These are phyloP conservation scores for Imleria badia DNA, from an alignment of 768 basidiomycete species.

Conservation along the genomic window DNA sequence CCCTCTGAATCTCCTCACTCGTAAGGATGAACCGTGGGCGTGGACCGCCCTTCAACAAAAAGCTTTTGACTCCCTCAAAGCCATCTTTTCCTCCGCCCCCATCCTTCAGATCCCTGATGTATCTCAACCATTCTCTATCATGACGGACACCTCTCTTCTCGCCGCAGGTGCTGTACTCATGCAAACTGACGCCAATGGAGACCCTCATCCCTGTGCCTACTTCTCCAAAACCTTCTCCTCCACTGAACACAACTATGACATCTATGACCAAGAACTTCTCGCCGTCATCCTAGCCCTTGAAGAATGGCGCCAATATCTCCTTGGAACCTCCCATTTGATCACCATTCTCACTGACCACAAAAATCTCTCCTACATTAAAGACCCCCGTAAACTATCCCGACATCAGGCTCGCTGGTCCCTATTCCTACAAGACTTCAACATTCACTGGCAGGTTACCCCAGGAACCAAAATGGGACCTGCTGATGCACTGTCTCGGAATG, in stretches of 20 bases:
- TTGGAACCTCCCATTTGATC: not conserved
- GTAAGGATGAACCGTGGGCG: no score
- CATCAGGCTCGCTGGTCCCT: not conserved
- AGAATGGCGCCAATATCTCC: not conserved
- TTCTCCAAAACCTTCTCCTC: not conserved
- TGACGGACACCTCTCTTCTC: not conserved
- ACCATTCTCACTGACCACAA: not conserved
- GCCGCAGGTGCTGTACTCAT: not conserved
- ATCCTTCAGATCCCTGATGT: not conserved
- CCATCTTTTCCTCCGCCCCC: no score
- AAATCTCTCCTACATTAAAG: not conserved
- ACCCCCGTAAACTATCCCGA: not conserved
- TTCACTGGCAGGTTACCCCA: not conserved
- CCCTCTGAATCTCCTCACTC: no score
- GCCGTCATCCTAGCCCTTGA: not conserved
- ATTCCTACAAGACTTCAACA: not conserved
- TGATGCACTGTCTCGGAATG: not conserved
- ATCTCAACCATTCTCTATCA: not conserved
- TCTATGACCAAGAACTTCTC: not conserved
- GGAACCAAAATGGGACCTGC: not conserved
- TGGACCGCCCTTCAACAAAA: no score
- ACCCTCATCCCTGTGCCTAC: not conserved
- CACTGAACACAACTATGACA: not conserved
- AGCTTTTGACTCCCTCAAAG: no score
- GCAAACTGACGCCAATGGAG: not conserved